Conservation (phyloP, 352 stramenopile genomes). For the Globisporangium polare region DNA sequence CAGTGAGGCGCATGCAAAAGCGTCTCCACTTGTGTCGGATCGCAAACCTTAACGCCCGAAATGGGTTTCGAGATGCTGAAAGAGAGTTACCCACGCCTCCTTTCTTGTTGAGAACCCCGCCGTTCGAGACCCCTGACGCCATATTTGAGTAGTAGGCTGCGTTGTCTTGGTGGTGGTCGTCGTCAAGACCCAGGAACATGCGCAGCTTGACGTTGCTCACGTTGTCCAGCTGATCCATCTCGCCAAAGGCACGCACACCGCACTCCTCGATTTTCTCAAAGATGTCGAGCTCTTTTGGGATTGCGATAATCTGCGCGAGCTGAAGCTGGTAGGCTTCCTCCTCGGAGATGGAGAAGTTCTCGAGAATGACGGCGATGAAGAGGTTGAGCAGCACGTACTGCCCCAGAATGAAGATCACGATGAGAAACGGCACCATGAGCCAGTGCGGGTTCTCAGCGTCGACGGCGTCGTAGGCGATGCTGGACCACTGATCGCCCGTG, state of each 20-base stretch:
- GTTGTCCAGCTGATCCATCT: constrained; percentile 79
- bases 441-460: constrained; percentile 60
- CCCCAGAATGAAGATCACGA: constrained; percentile 70
- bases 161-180: constrained; percentile 21
- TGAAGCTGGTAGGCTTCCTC: constrained; percentile 83
- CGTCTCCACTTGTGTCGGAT: constrained; percentile 5
- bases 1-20: constrained; percentile 26
- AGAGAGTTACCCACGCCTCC: neutral
- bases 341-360: constrained; percentile 80
- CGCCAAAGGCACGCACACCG: constrained; percentile 65
- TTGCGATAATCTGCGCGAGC: constrained; percentile 77
- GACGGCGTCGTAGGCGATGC: constrained; percentile 68
- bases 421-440: constrained; percentile 72
- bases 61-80: neutral
- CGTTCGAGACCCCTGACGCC: constrained; percentile 7
- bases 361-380: constrained; percentile 81
- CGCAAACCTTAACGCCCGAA: neutral
- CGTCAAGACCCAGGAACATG: constrained; percentile 71
- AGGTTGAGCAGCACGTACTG: constrained; percentile 81
- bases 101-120: neutral
- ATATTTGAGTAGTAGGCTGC: neutral
- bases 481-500: constrained; percentile 76
- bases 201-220: constrained; percentile 78
- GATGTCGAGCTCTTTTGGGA: constrained; percentile 78
- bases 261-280: constrained; percentile 81